phyloP scores from a whole-genome alignment of 1,284 basidiomycete genomes.

The Fomitopsis betulina region DNA sequence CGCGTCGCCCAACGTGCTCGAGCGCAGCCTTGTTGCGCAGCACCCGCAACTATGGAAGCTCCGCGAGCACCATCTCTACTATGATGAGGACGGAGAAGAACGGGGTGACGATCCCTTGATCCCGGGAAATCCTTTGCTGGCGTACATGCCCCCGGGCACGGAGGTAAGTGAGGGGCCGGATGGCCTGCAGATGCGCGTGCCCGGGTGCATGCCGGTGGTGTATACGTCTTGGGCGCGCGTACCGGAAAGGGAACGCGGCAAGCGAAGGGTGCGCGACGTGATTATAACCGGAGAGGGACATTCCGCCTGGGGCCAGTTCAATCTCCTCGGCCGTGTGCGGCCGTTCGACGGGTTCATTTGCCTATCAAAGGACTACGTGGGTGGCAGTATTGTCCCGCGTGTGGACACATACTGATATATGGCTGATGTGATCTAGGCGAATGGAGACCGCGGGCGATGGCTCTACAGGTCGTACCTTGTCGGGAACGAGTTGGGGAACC shows the following conservation, averaged over 20 bases:
- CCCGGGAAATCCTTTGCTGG: slow-evolving; percentile 36
- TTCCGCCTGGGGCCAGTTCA: slow-evolving; percentile 79
- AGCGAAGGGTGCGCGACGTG: slow-evolving; percentile 47
- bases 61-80: slow-evolving; percentile 60
- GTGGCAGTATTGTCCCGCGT: slow-evolving; percentile 20
- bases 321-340: slow-evolving; percentile 60
- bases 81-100: slow-evolving; percentile 17
- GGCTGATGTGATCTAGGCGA: slow-evolving; percentile 36
- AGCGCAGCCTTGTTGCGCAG: slow-evolving; percentile 54
- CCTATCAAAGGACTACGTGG: slow-evolving; percentile 71
- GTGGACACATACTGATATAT: neutral
- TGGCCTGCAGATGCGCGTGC: slow-evolving; percentile 40
- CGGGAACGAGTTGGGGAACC: slow-evolving; percentile 55
- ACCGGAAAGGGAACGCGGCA: slow-evolving; percentile 7
- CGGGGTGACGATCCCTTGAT: slow-evolving; percentile 24
- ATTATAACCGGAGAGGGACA: slow-evolving; percentile 76
- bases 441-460: slow-evolving; percentile 70
- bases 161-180: slow-evolving; percentile 36
- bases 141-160: slow-evolving; percentile 49
- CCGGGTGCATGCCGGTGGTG: slow-evolving; percentile 31
- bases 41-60: slow-evolving; percentile 78
- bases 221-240: slow-evolving; percentile 33
- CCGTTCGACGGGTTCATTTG: slow-evolving; percentile 69
- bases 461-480: slow-evolving; percentile 73
- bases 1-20: slow-evolving; percentile 49